Base-by-base conservation (phyloP, 2,329 filamentous ascomycete species). In the Penicillium glabrum region DNA sequence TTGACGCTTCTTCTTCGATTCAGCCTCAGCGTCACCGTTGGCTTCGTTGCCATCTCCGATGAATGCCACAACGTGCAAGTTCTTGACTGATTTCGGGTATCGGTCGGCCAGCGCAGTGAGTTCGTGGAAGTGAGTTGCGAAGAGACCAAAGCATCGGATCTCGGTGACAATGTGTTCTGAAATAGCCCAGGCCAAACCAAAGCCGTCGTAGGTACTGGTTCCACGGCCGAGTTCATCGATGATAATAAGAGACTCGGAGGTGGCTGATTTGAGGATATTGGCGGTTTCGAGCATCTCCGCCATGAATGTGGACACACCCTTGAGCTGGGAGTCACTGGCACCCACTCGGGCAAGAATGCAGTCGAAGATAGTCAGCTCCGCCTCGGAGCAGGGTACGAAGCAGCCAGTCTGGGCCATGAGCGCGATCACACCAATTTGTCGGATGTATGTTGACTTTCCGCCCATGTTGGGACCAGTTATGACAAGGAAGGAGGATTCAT, bases 381-480 rank as follows among this genome's bases (percentile, higher is more conserved):
- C 95, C 71, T 91, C 88, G 3, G 88, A 80, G 68, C 93, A 97
- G 1, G 95, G 95, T 0, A 99, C 96, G 69, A 98, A 99, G 75
- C 92, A 96, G 54, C 95, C 95, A 21, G 96, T 87, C 73, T 99
- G 95, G 0, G 95, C 95, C 92, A 99, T 96, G 35, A 99, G 83
- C 1, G 95, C 93, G 58, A 99, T 95, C 52, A 97, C 95, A 31
- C 93, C 95, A 23, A 96, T 96, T 73, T 98, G 95, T 19, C 96
- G 89, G 70, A 99, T 99, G 73, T 97, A 99, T 0, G 93, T 99
- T 9, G 91, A 96, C 78, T 99, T 99, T 67, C 95, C 95, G 65
- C 95, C 96, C 95, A 99, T 99, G 76, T 99, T 99, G 50, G 95
- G 95, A 0, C 95, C 95, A 0, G 93, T 98, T 72, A 98, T 97